A percentile compares a stretch with the other conserved stretches of the same genome.
These are phyloP conservation scores for Aspergillus calidoustus DNA, from an alignment of 2,329 filamentous ascomycete species.

Conservation along the genomic window DNA sequence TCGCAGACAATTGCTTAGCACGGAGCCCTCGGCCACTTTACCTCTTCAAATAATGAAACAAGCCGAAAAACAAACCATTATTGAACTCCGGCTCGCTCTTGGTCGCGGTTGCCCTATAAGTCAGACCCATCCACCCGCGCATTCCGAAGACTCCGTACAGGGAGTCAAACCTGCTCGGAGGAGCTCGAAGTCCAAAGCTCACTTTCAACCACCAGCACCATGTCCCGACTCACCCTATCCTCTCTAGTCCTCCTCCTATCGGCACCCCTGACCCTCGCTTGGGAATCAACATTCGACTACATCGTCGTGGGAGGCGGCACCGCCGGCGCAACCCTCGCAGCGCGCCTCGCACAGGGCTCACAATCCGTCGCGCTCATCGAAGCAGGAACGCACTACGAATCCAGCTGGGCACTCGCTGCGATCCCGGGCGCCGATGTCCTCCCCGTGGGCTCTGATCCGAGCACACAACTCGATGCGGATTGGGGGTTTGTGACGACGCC, in stretches of 20 bases:
- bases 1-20: too few species aligned
- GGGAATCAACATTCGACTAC: slow-evolving; percentile 28
- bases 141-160: background rate
- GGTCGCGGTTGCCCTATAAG: too few species aligned
- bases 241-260: too few species aligned
- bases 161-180: background rate
- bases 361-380: slow-evolving; percentile 35
- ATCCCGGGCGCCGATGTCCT: slow-evolving; percentile 28
- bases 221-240: too few species aligned
- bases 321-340: slow-evolving; percentile 30
- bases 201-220: too few species aligned
- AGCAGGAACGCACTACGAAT: slow-evolving; percentile 35
- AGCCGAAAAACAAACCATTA: too few species aligned
- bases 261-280: background rate
- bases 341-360: slow-evolving; percentile 28
- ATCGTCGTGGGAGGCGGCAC: slow-evolving; percentile 35
- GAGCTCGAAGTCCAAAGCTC: too few species aligned
- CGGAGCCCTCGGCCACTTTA: too few species aligned
- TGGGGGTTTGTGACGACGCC: slow-evolving; percentile 32
- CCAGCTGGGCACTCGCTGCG: slow-evolving; percentile 21
- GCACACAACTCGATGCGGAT: slow-evolving; percentile 22
- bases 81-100: too few species aligned
- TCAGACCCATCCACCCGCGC: background rate
- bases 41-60: too few species aligned
- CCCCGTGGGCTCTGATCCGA: slow-evolving; percentile 30